Percentiles rank a stretch among this genome's conserved stretches.
Conservation (phyloP, 2,329 filamentous ascomycete genomes). For the Colletotrichum caudatum region DNA sequence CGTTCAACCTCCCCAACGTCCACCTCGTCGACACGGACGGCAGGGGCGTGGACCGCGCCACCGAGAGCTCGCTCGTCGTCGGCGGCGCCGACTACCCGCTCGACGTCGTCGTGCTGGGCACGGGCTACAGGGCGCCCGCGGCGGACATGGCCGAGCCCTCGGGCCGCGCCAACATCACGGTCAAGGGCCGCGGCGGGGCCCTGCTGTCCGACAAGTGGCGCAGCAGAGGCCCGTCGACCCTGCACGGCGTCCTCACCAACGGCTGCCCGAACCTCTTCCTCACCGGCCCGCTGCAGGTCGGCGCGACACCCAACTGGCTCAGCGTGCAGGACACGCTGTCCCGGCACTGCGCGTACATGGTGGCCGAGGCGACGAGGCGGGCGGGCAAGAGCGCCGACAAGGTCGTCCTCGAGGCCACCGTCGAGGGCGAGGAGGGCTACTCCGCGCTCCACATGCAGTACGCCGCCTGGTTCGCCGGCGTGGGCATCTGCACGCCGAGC, state of each 20-base stretch:
- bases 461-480: conserved; percentile 54
- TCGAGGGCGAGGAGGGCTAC: conserved; percentile 62
- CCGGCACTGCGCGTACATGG: conserved; percentile 58
- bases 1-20: conserved; percentile 71
- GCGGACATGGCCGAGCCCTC: conserved; percentile 49
- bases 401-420: conserved; percentile 57
- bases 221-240: conserved; percentile 56
- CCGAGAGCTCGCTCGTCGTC: conserved; percentile 59
- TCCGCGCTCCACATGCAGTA: conserved; percentile 53
- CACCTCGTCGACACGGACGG: conserved; percentile 70
- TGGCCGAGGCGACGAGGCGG: conserved; percentile 44
- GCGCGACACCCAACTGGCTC: conserved; percentile 53
- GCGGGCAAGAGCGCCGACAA: conserved; percentile 40
- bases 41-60: conserved; percentile 61
- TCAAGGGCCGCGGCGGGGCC: conserved; percentile 58
- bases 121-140: conserved; percentile 52
- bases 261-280: conserved; percentile 69
- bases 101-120: conserved; percentile 55
- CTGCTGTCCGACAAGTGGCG: conserved; percentile 60
- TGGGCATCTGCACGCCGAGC: conserved; percentile 65
- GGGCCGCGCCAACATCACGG: conserved; percentile 41
- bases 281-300: conserved; percentile 56
- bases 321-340: conserved; percentile 52
- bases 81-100: conserved; percentile 60
- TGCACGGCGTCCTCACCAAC: conserved; percentile 63